phyloP scores from a whole-genome alignment of 345 rosid genomes.

The Gossypium anomalum region DNA sequence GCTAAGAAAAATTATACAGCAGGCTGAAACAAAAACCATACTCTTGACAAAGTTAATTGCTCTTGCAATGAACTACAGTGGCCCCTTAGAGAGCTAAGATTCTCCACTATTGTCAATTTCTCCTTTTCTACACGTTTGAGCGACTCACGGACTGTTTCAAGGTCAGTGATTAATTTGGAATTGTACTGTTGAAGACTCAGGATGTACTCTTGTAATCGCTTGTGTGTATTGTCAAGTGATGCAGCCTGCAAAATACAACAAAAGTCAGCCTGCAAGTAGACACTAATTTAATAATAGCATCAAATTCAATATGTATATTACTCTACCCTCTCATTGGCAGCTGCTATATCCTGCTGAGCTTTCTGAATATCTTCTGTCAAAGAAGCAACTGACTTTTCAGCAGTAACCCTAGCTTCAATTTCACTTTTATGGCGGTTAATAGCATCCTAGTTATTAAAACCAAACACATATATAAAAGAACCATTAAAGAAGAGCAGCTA shows the following conservation, averaged over 20 bases:
- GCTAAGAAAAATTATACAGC: not conserved
- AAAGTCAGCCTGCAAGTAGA: not conserved
- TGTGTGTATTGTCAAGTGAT: slow-evolving; percentile 73
- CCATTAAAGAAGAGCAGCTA: not conserved
- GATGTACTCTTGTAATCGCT: slow-evolving; percentile 78
- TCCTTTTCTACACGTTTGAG: slow-evolving; percentile 69
- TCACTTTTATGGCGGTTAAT: slow-evolving; percentile 56
- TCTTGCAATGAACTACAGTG: slow-evolving; percentile 80
- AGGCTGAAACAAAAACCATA: slow-evolving; percentile 25
- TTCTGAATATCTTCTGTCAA: slow-evolving; percentile 63
- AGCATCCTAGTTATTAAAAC: slow-evolving; percentile 50
- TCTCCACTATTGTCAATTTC: slow-evolving; percentile 71
- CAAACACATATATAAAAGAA: not conserved
- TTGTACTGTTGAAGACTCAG: slow-evolving; percentile 77
- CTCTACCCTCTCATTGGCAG: slow-evolving; percentile 64
- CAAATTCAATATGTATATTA: not conserved
- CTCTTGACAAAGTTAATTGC: slow-evolving; percentile 63
- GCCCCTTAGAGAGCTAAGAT: slow-evolving; percentile 72
- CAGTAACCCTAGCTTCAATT: slow-evolving; percentile 52
- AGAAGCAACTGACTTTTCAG: slow-evolving; percentile 58
- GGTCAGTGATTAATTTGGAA: slow-evolving; percentile 63
- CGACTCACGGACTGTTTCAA: slow-evolving; percentile 52
- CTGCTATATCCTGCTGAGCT: slow-evolving; percentile 58
- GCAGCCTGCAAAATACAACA: slow-evolving; percentile 39
- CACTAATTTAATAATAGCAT: not conserved